Evolutionary conservation across 345 rosid genomes (phyloP), one percentile per base, ranked within the genome.

Genomic region (Aethionema arabicum): DNA sequence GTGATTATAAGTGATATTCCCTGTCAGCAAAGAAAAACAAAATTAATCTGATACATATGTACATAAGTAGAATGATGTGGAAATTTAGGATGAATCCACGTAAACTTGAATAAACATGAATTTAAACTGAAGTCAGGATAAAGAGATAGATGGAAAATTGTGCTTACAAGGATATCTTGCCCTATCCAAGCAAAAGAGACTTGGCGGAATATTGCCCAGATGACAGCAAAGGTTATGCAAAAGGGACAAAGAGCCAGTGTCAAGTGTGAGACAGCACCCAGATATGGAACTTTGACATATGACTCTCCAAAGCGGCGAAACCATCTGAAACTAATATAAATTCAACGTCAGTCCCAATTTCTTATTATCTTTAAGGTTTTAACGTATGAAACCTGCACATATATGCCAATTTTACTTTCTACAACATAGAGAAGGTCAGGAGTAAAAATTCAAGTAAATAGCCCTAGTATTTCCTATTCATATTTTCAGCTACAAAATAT

Each of bases 81-180:
- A 39, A 8, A 27, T 40, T 42, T 42, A 67, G 27, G 62, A 58
- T 11, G 32, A 14, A 9, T 32, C 42, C 49, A n/a, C 38, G 7
- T 52, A 43, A 9, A 64, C 10, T 13, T 15, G 7, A 31, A 38
- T n/a, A 67, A 43, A 35, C 37, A 57, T 52, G 56, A 41, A 68
- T 49, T 69, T 37, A 31, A 21, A 47, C 4, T 46, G 3, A 56
- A 62, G 36, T 46, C 11, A 32, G 44, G 32, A 32, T 56, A 72
- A 44, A 16, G 9, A 46, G 32, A 48, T 10, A 41, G 32, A 10
- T 45, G 31, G 51, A 54, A 58, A 42, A 55, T 44, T 52, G 4
- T 65, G 72, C 95, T 90, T 82, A 93, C 97, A 78, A 93, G 99
- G 72, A 93, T 83, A 76, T 93, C 96, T 93, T 93, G 97, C 60